These are phyloP conservation scores for Pluteus cervinus DNA, from an alignment of 768 basidiomycete genomes.

Conservation along the genomic window DNA sequence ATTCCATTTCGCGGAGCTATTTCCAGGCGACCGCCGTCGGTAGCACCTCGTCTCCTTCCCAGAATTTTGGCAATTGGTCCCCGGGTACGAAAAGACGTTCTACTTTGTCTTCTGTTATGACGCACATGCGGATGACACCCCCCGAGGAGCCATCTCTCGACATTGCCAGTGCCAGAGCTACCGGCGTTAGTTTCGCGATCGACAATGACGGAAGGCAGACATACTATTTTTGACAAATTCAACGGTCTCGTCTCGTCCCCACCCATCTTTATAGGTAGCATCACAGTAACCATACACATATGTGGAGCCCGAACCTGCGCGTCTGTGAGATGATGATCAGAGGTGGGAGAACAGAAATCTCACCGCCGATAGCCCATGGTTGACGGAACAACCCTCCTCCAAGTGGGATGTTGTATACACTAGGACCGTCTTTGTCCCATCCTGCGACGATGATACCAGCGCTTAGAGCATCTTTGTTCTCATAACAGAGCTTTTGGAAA, in stretches of 20 bases:
- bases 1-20: too few species aligned
- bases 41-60: slow-evolving; percentile 79
- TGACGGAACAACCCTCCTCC: slow-evolving; percentile 96
- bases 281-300: slow-evolving; percentile 99
- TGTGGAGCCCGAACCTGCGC: slow-evolving; percentile 87
- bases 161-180: slow-evolving; percentile 94
- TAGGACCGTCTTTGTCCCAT: slow-evolving; percentile 94
- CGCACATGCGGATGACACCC: slow-evolving; percentile 94
- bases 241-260: slow-evolving; percentile 85
- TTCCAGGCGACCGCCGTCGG: slow-evolving; percentile 30
- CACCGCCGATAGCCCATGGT: slow-evolving; percentile 98
- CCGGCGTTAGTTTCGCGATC: slow-evolving; percentile 4
- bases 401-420: slow-evolving; percentile 94
- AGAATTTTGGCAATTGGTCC: slow-evolving; percentile 82
- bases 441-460: slow-evolving; percentile 98
- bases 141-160: slow-evolving; percentile 97
- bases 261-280: slow-evolving; percentile 92
- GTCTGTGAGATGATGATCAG: slow-evolving; percentile 4
- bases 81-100: slow-evolving; percentile 93
- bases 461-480: slow-evolving; percentile 82
- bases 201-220: slow-evolving; percentile 22
- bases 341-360: slow-evolving; percentile 13
- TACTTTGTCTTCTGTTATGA: slow-evolving; percentile 89
- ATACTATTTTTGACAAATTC: slow-evolving; percentile 94
- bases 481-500: slow-evolving; percentile 87